Evolutionary conservation across 2,329 filamentous ascomycete species (phyloP), one percentile per base, ranked within the genome.

Genomic region (Diplodia mutila): DNA sequence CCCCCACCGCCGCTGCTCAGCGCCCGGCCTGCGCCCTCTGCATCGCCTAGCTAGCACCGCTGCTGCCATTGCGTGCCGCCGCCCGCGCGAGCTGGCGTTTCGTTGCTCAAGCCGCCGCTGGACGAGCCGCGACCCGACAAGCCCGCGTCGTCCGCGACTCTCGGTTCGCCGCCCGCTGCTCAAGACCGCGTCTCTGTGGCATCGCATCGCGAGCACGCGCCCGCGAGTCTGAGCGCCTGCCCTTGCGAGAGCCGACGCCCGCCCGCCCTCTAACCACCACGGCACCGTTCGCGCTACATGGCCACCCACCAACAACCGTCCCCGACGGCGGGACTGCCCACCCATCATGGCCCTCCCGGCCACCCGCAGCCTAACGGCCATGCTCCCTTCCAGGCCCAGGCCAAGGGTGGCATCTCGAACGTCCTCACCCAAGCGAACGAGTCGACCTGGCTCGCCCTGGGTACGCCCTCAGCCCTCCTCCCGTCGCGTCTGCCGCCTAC

Each of bases 401-500:
- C 87, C 87, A 73, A 83, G 86, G 66, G 57, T 34, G 54, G 48
- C 61, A 52, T 91, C 25, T 88, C 91, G 72, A 91, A 94, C 73
- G 90, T 92, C 76, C 87, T 97, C 65, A 85, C 88, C 6, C 84
- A 87, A 7, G 86, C 94, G 75, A 98, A 97, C 75, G 94, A 98
- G 81, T 85, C 86, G 59, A 89, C 97, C 66, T 98, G 94, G 94
- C 86, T 97, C 76, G 91, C 95, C 78, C 91, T 98, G 73, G 94
- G 93, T 97, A 90, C 71, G 89, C 80, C 49, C 18, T 53, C 52
- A 12, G 34, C 52, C 57, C 63, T 48, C 8, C 18, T n/a, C 4
- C 32, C 29, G 7, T 14, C 34, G 14, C 70, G 74, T 71, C 72
- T 21, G 66, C 18, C 53, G 72, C 71, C 57, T 68, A 32, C 71